These are phyloP conservation scores for Trichosporon sp. DNA, from an alignment of 1,284 basidiomycete species.

Conservation along the genomic window DNA sequence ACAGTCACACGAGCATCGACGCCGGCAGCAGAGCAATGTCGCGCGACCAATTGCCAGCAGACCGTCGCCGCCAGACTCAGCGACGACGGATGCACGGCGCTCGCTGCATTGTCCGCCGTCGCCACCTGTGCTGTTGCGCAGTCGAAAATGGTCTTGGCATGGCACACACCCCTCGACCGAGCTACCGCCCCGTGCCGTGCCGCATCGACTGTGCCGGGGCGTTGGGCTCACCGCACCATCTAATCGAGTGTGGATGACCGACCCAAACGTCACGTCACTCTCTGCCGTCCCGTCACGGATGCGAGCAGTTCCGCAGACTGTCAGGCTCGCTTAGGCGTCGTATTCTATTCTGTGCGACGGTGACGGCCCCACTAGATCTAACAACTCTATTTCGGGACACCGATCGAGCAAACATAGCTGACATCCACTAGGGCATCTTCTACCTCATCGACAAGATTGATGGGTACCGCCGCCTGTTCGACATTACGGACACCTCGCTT, in stretches of 20 bases:
- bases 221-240: too few relatives aligned
- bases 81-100: neutral
- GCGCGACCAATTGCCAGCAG: neutral
- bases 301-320: neutral
- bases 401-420: neutral
- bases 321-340: neutral
- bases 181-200: neutral
- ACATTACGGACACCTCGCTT: slow-evolving; percentile 71
- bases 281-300: too few relatives aligned
- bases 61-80: neutral
- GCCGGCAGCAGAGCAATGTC: neutral
- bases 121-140: slow-evolving; percentile 1
- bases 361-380: neutral
- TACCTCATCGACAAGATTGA: slow-evolving; percentile 72
- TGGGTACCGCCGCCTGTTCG: slow-evolving; percentile 82
- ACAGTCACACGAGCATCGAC: neutral
- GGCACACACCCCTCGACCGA: neutral
- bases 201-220: neutral
- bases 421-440: slow-evolving; percentile 60
- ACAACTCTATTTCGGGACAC: neutral
- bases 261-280: too few relatives aligned
- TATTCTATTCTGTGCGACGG: neutral
- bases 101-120: neutral
- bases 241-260: too few relatives aligned
- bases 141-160: neutral